Conservation (phyloP, 2,329 filamentous ascomycete genomes). For the Pseudogymnoascus sp. region DNA sequence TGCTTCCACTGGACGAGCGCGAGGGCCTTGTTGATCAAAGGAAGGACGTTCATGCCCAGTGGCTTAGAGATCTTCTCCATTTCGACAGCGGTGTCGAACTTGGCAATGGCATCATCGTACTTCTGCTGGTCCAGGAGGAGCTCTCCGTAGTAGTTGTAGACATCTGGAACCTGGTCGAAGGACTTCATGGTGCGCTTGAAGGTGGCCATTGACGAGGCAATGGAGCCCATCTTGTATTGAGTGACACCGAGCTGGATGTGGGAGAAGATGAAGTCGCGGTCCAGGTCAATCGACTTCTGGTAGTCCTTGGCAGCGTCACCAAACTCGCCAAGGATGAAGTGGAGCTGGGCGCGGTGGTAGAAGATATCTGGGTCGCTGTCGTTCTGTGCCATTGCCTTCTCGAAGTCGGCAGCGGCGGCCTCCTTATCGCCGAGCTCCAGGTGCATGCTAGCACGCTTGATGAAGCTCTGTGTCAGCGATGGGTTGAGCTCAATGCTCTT, state of each 20-base stretch:
- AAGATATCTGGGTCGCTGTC: slow-evolving; percentile 90
- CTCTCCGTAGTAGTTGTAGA: slow-evolving; percentile 99
- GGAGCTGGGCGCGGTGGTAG: slow-evolving; percentile 96
- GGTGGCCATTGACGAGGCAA: slow-evolving; percentile 96
- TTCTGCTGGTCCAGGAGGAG: slow-evolving; percentile 94
- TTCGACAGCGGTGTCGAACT: slow-evolving; percentile 97
- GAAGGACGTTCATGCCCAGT: slow-evolving; percentile 93
- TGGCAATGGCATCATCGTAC: slow-evolving; percentile 89
- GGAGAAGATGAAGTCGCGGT: slow-evolving; percentile 95
- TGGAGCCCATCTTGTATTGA: slow-evolving; percentile 98
- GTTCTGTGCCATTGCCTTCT: slow-evolving; percentile 76
- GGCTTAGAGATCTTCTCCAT: slow-evolving; percentile 95
- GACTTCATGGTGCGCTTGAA: slow-evolving; percentile 98
- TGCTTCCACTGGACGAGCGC: slow-evolving; percentile 98
- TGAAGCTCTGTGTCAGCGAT: slow-evolving; percentile 87
- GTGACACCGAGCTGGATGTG: slow-evolving; percentile 99
- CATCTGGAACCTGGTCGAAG: slow-evolving; percentile 91
- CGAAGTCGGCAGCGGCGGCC: slow-evolving; percentile 82
- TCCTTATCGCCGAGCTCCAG: slow-evolving; percentile 83
- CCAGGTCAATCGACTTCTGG: slow-evolving; percentile 96
- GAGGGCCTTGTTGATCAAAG: slow-evolving; percentile 96
- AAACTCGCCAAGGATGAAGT: slow-evolving; percentile 95
- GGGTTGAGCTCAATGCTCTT: slow-evolving; percentile 90
- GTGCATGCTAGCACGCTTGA: slow-evolving; percentile 98
- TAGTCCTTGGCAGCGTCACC: slow-evolving; percentile 94